phyloP scores from a whole-genome alignment of 345 rosid species.

The Citrus australasica region DNA sequence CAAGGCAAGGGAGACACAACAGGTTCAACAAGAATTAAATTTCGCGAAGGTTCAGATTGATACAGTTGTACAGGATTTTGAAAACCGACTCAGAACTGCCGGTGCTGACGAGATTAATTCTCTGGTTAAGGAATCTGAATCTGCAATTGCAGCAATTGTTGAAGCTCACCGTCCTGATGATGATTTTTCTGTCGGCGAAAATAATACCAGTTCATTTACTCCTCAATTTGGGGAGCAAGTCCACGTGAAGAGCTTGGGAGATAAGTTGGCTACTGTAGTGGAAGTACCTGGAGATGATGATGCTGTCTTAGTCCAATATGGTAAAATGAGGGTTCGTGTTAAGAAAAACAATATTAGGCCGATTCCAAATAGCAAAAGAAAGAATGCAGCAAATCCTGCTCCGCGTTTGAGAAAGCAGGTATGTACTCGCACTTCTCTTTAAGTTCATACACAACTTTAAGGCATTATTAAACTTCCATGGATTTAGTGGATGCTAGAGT shows the following conservation, averaged over 20 bases:
- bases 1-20: conserved; percentile 54
- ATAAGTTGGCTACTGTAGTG: conserved; percentile 69
- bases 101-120: conserved; percentile 50
- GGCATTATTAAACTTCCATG: background rate
- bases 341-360: conserved; percentile 58
- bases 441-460: background rate
- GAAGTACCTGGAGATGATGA: conserved; percentile 68
- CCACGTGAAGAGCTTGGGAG: conserved; percentile 62
- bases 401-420: conserved; percentile 52
- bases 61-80: conserved; percentile 49
- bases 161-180: conserved; percentile 47
- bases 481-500: background rate
- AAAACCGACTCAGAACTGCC: conserved; percentile 40
- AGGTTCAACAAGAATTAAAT: conserved; percentile 51
- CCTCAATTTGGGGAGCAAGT: conserved; percentile 78
- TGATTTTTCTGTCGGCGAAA: conserved; percentile 29
- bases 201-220: conserved; percentile 28
- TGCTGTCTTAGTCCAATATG: conserved; percentile 65
- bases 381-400: conserved; percentile 22
- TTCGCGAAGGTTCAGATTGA: conserved; percentile 52
- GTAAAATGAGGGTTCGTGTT: conserved; percentile 73
- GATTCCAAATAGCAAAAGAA: conserved; percentile 27
- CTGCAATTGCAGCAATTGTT: conserved; percentile 57
- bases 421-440: background rate
- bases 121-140: conserved; percentile 58